Conservation (phyloP, 2,329 filamentous ascomycete species). For the Aspergillus carbonarius region DNA sequence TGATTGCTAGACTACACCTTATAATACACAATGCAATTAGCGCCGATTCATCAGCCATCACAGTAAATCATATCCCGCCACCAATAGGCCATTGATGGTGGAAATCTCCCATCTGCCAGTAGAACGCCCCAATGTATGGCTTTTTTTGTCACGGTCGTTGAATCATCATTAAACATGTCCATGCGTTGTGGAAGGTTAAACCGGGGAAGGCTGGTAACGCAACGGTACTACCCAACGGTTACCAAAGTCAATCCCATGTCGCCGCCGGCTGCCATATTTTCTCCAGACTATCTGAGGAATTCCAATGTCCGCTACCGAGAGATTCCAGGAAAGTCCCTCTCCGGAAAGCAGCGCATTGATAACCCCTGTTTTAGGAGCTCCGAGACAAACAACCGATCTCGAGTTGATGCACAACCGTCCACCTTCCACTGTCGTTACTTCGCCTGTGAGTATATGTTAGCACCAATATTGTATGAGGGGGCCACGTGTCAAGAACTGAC, state of each 20-base stretch:
- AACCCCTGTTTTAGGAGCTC: slow-evolving; percentile 81
- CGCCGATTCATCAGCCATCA: neutral
- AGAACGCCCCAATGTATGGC: slow-evolving; percentile 12
- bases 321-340: slow-evolving; percentile 63
- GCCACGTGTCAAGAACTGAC: slow-evolving; percentile 59
- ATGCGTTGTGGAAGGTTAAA: slow-evolving; percentile 17
- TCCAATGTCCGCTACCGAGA: slow-evolving; percentile 85
- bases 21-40: neutral
- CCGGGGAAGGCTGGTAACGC: slow-evolving; percentile 39
- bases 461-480: neutral
- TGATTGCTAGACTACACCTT: neutral
- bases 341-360: slow-evolving; percentile 70
- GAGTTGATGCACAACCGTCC: slow-evolving; percentile 76
- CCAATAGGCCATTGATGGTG: neutral
- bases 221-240: slow-evolving; percentile 80
- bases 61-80: neutral
- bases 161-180: slow-evolving; percentile 13
- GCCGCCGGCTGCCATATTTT: slow-evolving; percentile 75
- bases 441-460: slow-evolving; percentile 40
- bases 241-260: slow-evolving; percentile 85
- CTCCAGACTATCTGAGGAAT: slow-evolving; percentile 80
- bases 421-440: slow-evolving; percentile 64
- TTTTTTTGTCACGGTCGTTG: slow-evolving; percentile 6
- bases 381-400: slow-evolving; percentile 79
- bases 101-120: neutral